Evolutionary conservation across 257 asterid species (phyloP), one percentile per base, ranked within the genome.

Genomic region (Craterostigma plantagineum): DNA sequence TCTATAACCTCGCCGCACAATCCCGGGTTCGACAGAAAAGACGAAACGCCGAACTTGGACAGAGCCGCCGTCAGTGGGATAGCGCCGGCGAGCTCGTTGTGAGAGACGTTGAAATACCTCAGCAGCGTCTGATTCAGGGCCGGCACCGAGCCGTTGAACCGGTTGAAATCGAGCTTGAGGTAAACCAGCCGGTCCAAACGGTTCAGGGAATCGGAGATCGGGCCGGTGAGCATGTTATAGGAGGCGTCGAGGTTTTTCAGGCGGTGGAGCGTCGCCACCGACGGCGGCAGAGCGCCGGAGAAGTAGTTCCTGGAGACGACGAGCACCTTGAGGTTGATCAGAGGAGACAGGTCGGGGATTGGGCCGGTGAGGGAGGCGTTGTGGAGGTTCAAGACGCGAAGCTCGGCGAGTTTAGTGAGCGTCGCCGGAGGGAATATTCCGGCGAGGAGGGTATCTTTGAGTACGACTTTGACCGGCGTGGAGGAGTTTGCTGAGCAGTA

Each of bases 281-380:
- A 81, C 18, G 69, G 78, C 0, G 92, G 93, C 9, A 81, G 37
- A 1, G 52, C 14, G 30, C 76, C 91, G 48, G 82, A 54, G 64
- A 86, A 81, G 4, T 46, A 65, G 34, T 86, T 86, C 11, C 66
- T 71, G 7, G 59, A 57, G 9, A 86, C 77, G 5, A 81, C 78
- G 1, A 86, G 78, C 1, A 43, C 68, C 48, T 86, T 86, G 14
- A 86, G 71, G 55, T 76, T 76, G 38, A 51, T 0, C 30, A 86
- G 49, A 37, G 62, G 45, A 46, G 97, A 75, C 0, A 86, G 61
- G 36, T 81, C 84, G 1, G 97, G 97, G 52, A 81, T 55, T 0
- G 91, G 74, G 3, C 97, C 97, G 45, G 80, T 63, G 54, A 86
- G 76, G 3, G 93, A 76, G 77, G 73, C 78, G 67, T 75, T 76